Base-by-base conservation (phyloP, 192 early-diverging fungal genomes). In the Jimgerdemannia flammicorona region DNA sequence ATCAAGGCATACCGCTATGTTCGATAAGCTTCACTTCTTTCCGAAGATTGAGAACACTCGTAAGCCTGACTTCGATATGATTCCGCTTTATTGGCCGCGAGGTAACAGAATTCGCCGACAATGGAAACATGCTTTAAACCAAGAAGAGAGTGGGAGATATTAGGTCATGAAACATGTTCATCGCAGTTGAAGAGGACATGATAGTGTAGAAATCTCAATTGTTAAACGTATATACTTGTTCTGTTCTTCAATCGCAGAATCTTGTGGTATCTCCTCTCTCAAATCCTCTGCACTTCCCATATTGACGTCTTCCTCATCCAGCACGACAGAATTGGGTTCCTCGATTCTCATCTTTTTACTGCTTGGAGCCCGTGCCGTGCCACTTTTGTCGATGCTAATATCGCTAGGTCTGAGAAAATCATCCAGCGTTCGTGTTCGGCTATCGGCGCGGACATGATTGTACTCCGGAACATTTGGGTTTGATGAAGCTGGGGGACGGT, bases 391-490 rank as follows among this genome's bases (percentile, higher is more conserved):
- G 43, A 66, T 43, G 20, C 20, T 65, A 10, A 9, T 3, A 64
- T 39, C 3, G n/a, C 3, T 66, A 17, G 43, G 40, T 0, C 77
- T 41, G 4, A 90, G 67, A 77, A 91, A 95, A 11, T 86, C 76
- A 75, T 98, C 94, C 4, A 99, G 80, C 3, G 94, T 95, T 65
- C 91, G 86, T 4, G 86, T 86, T 40, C 90, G 88, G 76, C 90
- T 93, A 77, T 99, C 95, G 20, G 95, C 97, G 4, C 97, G 88
- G 20, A 99, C 95, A 42, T 93, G 85, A 65, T 92, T 87, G 77
- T 95, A 90, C 54, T 91, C 92, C 64, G 85, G 84, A n/a, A 82
- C 78, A 40, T 87, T 87, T 39, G 72, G 82, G 7, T 79, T 59
- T 76, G 68, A 6, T 54, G 4, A 68, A 7, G 49, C n/a, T n/a